Base-by-base conservation (phyloP, 306 rosid genomes). In the Prunus davidiana region DNA sequence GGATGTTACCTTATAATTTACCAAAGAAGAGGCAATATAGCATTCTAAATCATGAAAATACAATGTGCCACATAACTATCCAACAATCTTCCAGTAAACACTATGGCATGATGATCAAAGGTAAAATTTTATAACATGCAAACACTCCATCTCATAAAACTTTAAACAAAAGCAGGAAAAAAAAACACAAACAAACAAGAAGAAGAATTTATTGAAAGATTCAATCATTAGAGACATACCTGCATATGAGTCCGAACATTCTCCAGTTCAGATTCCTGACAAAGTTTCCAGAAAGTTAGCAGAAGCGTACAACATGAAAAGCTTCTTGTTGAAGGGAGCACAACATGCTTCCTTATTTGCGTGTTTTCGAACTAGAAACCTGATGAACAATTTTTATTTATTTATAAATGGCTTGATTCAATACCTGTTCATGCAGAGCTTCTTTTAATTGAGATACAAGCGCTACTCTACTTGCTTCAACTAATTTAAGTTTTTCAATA, bases 211-310 rank as follows among this genome's bases (percentile, higher is more conserved):
- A 34, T 55, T 3, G 3, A 16, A 45, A 24, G 2, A 34, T 72
- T 52, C 34, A 78, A 72, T 62, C 24, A 52, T 68, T 56, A 41
- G 51, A 79, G 74, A 38, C 56, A 72, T 87, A 94, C 98, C 96
- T 89, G 98, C 96, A 90, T 89, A 79, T 91, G 98, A 16, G 96
- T 90, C 62, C 90, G 90, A 79, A 94, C 78, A 52, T 85, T 86
- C 84, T 91, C 98, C 83, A 92, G 84, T 76, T 91, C 97, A 4
- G 97, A 89, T 82, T 91, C 98, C 98, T 94, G 81, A 56, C 67
- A 81, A 75, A 64, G 64, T 66, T 76, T 69, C 20, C 28, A 51
- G 6, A 12, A 24, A 2, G 41, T 16, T 74, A 63, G 75, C 63
- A 79, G 60, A 60, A 20, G 57, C 15, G 79, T 69, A 71, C 22